Conservation (phyloP, 148 eudicot genomes). For the Talinum fruticosum region DNA sequence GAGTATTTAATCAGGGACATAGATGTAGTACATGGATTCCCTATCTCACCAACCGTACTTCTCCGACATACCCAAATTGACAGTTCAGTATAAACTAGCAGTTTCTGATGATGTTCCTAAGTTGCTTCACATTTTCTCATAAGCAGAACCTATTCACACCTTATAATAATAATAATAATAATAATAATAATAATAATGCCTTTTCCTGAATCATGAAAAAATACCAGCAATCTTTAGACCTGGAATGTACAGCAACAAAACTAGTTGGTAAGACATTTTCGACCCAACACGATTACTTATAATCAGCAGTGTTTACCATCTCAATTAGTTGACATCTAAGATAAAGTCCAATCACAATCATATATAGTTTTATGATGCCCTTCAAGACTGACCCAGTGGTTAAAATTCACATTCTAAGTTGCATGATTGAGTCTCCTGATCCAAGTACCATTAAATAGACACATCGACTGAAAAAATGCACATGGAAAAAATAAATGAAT, state of each 20-base stretch:
- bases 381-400: too few species aligned
- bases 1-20: too few species aligned
- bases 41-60: constrained; percentile 9
- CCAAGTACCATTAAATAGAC: too few species aligned
- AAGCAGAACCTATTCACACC: not conserved
- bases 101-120: constrained; percentile 16
- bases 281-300: not conserved
- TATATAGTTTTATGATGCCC: too few species aligned
- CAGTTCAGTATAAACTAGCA: constrained; percentile 28
- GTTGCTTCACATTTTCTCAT: constrained; percentile 1
- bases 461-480: too few species aligned
- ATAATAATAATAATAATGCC: not conserved
- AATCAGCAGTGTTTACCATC: too few species aligned
- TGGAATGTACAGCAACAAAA: not conserved
- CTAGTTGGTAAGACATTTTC: not conserved
- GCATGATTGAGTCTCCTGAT: too few species aligned
- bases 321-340: too few species aligned
- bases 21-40: not conserved
- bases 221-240: not conserved
- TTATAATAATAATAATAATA: too few species aligned
- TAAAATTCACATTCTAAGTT: too few species aligned
- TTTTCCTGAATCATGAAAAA: not conserved
- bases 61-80: constrained; percentile 18
- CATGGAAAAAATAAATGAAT: too few species aligned
- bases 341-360: too few species aligned